Percentiles rank a stretch among this genome's conserved stretches.
Evolutionary conservation across 305 asterid species (phyloP).

Genomic region (Fraxinus platypoda): DNA sequence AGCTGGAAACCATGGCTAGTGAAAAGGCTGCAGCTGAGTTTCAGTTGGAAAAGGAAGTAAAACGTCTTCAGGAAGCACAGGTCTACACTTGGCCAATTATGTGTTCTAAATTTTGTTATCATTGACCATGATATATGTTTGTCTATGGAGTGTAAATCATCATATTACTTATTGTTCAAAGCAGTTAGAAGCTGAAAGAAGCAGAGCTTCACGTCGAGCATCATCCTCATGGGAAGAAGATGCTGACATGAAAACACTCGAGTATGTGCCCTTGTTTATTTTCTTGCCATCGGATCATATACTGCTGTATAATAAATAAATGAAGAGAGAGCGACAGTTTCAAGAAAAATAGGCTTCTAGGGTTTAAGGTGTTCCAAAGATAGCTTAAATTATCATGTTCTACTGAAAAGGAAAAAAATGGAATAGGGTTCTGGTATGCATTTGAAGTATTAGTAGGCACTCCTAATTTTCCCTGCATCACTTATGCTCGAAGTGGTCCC

Average conservation of each 20-base stretch:
- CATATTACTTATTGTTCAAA: constrained; percentile 14
- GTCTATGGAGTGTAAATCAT: constrained; percentile 9
- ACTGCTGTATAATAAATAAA: background rate
- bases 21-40: constrained; percentile 99
- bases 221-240: constrained; percentile 97
- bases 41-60: constrained; percentile 97
- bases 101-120: constrained; percentile 17
- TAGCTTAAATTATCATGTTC: background rate
- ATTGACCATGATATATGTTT: background rate
- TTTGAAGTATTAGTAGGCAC: background rate
- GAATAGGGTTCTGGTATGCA: background rate
- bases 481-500: background rate
- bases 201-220: constrained; percentile 78
- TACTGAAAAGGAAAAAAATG: background rate
- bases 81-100: constrained; percentile 42
- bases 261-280: constrained; percentile 51
- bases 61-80: constrained; percentile 83
- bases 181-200: constrained; percentile 92
- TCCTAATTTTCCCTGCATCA: background rate
- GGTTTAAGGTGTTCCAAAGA: background rate
- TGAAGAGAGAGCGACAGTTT: background rate
- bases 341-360: background rate
- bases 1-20: constrained; percentile 93
- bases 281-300: constrained; percentile 7
- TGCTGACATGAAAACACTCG: constrained; percentile 83